Evolutionary conservation across 2,329 filamentous ascomycete species (phyloP), one percentile per base, ranked within the genome.

Genomic region (Penicillium sp.): DNA sequence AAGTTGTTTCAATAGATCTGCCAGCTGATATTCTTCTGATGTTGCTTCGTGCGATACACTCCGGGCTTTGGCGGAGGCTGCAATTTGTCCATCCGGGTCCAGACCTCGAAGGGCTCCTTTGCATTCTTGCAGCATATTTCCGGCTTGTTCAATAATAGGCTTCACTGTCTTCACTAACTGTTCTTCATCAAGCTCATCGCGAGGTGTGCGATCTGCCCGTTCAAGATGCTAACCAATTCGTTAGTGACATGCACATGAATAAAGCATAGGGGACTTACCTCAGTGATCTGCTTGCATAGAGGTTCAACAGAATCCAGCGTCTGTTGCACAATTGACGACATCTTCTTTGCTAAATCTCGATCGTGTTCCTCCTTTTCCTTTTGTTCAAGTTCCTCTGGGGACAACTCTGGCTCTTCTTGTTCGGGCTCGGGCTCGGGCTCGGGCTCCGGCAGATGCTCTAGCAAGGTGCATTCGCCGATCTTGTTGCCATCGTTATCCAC

Each of bases 401-500:
- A 34, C 31, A 34, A 34, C 6, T 15, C 31, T 1, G 31, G 31
- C 31, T 34, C 31, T 34, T 34, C 12, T 13, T 34, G 13, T n/a
- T 34, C 31, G 15, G 31, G 31, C 15, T 34, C 31, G 31, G 31
- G 31, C 31, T 34, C 31, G 15, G 31, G 31, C 15, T 34, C 31
- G 31, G 31, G 31, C 31, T 34, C 31, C 2, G 31, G 31, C 31
- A 34, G 2, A 5, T 34, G 31, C 13, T 34, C 31, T 7, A 34
- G 31, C 6, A 34, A 6, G 31, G 31, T 34, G 31, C 31, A 34
- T 34, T 34, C 31, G 31, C 79, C 57, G 13, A 34, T 34, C 15
- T 34, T 34, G 31, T 84, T 83, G 48, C 82, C 82, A 54, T 79
- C 74, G 56, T 84, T 82, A 65, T 83, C 81, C 82, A 82, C 85